These are phyloP conservation scores for Theobroma grandiflorum DNA, from an alignment of 441 rosid genomes.

Conservation along the genomic window DNA sequence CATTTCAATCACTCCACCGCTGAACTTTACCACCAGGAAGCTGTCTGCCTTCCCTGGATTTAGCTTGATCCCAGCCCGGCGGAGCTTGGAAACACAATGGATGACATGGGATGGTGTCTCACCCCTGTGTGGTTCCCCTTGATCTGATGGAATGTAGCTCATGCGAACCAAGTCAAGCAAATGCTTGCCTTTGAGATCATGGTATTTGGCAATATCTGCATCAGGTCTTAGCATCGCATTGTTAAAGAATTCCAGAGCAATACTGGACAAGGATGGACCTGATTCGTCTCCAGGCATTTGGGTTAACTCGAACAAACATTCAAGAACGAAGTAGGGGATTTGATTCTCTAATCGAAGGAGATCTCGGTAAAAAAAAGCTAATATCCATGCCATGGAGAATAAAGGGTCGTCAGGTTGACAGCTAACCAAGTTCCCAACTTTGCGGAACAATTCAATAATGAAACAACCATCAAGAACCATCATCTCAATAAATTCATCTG, in stretches of 20 bases:
- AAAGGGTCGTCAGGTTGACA: constrained; percentile 37
- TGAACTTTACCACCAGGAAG: constrained; percentile 46
- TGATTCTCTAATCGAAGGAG: constrained; percentile 53
- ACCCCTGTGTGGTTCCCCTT: constrained; percentile 11
- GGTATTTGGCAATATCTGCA: constrained; percentile 22
- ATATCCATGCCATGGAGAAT: constrained; percentile 45
- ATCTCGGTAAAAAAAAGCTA: constrained; percentile 40
- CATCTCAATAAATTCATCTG: constrained; percentile 41
- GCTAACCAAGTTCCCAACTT: constrained; percentile 34
- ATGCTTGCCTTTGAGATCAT: constrained; percentile 41
- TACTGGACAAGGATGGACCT: constrained; percentile 35
- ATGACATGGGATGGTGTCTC: constrained; percentile 34
- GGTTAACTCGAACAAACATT: constrained; percentile 33
- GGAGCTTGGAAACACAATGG: constrained; percentile 62
- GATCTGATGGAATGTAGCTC: constrained; percentile 36
- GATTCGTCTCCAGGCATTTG: constrained; percentile 2
- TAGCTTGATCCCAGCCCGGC: constrained; percentile 50
- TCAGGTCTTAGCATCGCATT: constrained; percentile 36
- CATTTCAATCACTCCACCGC: constrained; percentile 50
- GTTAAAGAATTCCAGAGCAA: constrained; percentile 46
- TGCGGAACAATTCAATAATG: constrained; percentile 48
- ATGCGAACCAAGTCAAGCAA: constrained; percentile 55
- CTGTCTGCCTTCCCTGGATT: constrained; percentile 38
- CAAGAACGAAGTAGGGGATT: constrained; percentile 50
- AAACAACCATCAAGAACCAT: constrained; percentile 61